Percentiles rank a stretch among this genome's conserved stretches.
These are phyloP conservation scores for Curvularia sp. DNA, from an alignment of 2,329 filamentous ascomycete species.

Conservation along the genomic window DNA sequence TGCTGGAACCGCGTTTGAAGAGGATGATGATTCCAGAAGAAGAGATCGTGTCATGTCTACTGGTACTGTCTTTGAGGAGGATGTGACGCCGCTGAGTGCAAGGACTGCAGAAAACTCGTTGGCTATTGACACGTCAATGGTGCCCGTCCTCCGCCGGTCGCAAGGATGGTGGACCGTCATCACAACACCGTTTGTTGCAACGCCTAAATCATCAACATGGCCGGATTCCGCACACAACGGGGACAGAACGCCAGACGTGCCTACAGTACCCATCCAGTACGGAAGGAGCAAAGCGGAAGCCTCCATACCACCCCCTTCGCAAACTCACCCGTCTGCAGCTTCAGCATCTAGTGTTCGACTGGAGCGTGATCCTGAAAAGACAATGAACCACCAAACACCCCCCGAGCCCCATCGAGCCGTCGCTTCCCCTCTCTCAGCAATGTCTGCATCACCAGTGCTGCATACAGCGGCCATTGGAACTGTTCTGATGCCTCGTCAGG, in stretches of 20 bases:
- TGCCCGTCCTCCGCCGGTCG: slow-evolving; percentile 65
- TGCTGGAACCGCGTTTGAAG: slow-evolving; percentile 53
- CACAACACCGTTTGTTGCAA: slow-evolving; percentile 68
- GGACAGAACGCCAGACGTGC: slow-evolving; percentile 44
- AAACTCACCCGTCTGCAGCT: background rate
- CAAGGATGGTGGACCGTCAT: slow-evolving; percentile 82
- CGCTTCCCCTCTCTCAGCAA: slow-evolving; percentile 38
- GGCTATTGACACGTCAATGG: slow-evolving; percentile 46
- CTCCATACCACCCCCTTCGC: slow-evolving; percentile 18
- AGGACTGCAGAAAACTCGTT: slow-evolving; percentile 43
- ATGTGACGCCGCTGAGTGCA: slow-evolving; percentile 55
- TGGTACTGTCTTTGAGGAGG: slow-evolving; percentile 75
- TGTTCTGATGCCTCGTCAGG: slow-evolving; percentile 43
- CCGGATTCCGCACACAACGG: slow-evolving; percentile 33
- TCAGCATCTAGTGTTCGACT: background rate
- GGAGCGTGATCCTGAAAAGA: slow-evolving; percentile 6
- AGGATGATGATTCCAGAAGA: slow-evolving; percentile 57
- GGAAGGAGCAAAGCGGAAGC: slow-evolving; percentile 31
- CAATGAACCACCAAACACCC: slow-evolving; percentile 22
- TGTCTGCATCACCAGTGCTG: slow-evolving; percentile 45
- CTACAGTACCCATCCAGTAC: slow-evolving; percentile 42
- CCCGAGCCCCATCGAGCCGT: slow-evolving; percentile 22
- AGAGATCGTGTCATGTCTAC: slow-evolving; percentile 60
- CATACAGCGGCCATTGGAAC: slow-evolving; percentile 44
- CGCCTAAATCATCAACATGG: slow-evolving; percentile 49